Evolutionary conservation across 192 early-diverging fungal species (phyloP), one percentile per base, ranked within the genome.

Genomic region (Chytriomyces confervae): DNA sequence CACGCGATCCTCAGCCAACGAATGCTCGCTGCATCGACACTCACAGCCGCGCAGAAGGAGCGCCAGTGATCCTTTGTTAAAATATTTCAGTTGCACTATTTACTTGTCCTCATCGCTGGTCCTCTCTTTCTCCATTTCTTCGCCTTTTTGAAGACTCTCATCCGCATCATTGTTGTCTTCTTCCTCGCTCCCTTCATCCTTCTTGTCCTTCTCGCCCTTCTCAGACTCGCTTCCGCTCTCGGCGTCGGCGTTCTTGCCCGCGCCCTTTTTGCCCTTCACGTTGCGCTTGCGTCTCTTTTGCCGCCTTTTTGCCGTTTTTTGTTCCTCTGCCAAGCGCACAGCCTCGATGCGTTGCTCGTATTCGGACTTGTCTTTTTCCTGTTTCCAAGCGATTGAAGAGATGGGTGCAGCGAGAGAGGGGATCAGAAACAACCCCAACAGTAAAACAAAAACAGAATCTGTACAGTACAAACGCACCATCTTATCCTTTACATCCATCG

Each of bases 271-370:
- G 23, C 29, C 29, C 57, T 63, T 63, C 18, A 43, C 45, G 60
- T 62, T 29, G 20, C 92, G 84, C 77, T 91, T 93, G 80, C 93
- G 89, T 29, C 96, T 84, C 82, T 97, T 97, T 44, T 91, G 90
- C 36, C 96, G 84, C 65, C 91, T 93, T 83, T 95, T 98, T 43
- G 94, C 94, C 0, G 95, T 98, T 72, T 89, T 90, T 75, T 92
- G 93, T 16, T 94, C 94, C 68, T 94, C 94, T 49, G 85, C 86
- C 61, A 79, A 80, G 75, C 84, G 88, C 45, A 91, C 86, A 45
- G 71, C 77, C 20, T 70, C 84, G 16, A 91, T 81, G 64, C 91
- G 90, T 5, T 84, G 84, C 27, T 93, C 87, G 49, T 86, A 91
- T 64, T 89, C 88, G 49, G 78, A 79, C 47, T 85, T 72, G 27